Base-by-base conservation (phyloP, 169 alveolate species). In the Eimeria necatrix region DNA sequence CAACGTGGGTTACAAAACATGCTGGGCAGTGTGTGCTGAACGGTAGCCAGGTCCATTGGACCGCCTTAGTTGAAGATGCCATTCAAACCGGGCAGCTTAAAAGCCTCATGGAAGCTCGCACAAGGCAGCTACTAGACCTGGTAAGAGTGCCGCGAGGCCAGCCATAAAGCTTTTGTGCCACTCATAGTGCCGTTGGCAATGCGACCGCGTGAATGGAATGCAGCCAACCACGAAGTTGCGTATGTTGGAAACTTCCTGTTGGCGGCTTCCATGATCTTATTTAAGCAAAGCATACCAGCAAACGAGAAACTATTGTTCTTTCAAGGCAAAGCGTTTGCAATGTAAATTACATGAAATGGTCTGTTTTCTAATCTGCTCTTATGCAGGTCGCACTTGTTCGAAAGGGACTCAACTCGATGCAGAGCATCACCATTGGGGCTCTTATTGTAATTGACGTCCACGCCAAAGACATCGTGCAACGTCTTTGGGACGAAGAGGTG, bases 371-470 rank as follows among this genome's bases (percentile, higher is more conserved):
- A 48, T 12, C 9, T 70, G 20, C 71, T 6, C 20, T 41, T 12
- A 53, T 46, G 48, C 84, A 93, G 96, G 96, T 98, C 32, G 97
- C 96, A 61, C 97, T 99, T 46, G 99, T 99, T 16, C 98, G 99
- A 93, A 96, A 97, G 76, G 97, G 98, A 83, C 98, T 98, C 64
- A 96, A 97, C 74, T 96, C 97, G 94, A 96, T 96, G 91, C 97
- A 97, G 96, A 96, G 98, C 59, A 97, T 97, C 32, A 97, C 99
- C 52, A 96, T 99, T 53, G 98, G 98, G 46, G 99, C 99, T 49
- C 96, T 99, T 48, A 98, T 99, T 91, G 99, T 98, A 60, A 97
- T 98, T 73, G 99, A 99, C 97, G 99, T 99, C 91, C 99, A 99
- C 96, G 99, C 99, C 46, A 98, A 97, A 96, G 99, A 98, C 95